Conservation (phyloP, 768 basidiomycete species). For the Erythrobasidium yunnanense region DNA sequence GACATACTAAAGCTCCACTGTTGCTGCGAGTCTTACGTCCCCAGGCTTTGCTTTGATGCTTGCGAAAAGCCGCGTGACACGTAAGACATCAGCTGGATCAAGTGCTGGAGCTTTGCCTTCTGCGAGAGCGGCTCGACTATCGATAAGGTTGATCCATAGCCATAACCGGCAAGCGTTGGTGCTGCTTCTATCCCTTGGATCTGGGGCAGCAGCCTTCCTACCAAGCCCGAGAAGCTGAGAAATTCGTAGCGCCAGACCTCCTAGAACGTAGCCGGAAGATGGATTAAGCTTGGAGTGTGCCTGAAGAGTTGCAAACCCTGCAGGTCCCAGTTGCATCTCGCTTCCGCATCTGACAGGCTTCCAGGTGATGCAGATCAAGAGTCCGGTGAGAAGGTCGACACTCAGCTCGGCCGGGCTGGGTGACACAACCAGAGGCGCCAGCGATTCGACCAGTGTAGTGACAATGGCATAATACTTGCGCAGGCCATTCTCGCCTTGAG, state of each 20-base stretch:
- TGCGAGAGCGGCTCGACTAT: conserved; percentile 13
- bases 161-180: conserved; percentile 6
- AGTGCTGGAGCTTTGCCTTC: conserved; percentile 21
- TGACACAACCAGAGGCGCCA: conserved; percentile 20
- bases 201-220: neutral
- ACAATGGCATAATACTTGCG: conserved; percentile 26
- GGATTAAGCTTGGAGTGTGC: conserved; percentile 22
- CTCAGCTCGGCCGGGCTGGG: conserved; percentile 19
- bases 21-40: conserved; percentile 21
- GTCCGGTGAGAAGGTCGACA: conserved; percentile 21
- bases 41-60: conserved; percentile 6
- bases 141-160: conserved; percentile 26
- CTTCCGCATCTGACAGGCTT: conserved; percentile 21
- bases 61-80: conserved; percentile 13
- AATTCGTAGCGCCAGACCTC: conserved; percentile 16
- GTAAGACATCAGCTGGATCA: conserved; percentile 15
- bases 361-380: conserved; percentile 21
- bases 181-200: neutral
- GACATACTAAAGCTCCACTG: conserved; percentile 21
- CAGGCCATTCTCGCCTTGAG: conserved; percentile 22
- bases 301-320: conserved; percentile 13
- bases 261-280: conserved; percentile 21
- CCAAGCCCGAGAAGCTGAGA: conserved; percentile 6
- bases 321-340: conserved; percentile 22
- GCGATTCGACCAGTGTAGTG: conserved; percentile 23